These are phyloP conservation scores for Metschnikowia lochheadii DNA, from an alignment of 805 yeast genomes.

Conservation along the genomic window DNA sequence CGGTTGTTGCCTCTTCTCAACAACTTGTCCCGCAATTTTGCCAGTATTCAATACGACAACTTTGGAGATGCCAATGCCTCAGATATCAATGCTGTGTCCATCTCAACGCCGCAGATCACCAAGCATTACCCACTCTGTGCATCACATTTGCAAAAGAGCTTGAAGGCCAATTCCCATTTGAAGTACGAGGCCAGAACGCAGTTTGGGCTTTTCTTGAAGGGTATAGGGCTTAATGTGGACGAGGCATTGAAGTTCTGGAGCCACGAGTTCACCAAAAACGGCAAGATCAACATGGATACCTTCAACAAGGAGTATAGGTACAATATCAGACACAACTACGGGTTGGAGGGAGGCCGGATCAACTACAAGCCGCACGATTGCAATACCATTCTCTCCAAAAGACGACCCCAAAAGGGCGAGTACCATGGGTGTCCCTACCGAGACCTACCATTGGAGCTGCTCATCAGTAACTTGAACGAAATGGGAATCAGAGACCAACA, in stretches of 20 bases:
- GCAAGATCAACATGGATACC: conserved; percentile 57
- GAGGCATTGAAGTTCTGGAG: conserved; percentile 89
- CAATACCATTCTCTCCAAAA: conserved; percentile 65
- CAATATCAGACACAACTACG: conserved; percentile 85
- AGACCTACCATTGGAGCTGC: conserved; percentile 62
- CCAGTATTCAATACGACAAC: conserved; percentile 49
- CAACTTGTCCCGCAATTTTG: conserved; percentile 59
- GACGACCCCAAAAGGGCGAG: conserved; percentile 64
- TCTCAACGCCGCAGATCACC: conserved; percentile 50
- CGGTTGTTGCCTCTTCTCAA: conserved; percentile 78
- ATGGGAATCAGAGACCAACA: conserved; percentile 64
- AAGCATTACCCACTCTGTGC: conserved; percentile 84
- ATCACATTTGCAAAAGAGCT: conserved; percentile 57
- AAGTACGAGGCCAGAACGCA: conserved; percentile 84
- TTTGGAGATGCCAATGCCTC: conserved; percentile 37
- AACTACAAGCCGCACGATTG: conserved; percentile 88
- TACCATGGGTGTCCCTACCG: conserved; percentile 93
- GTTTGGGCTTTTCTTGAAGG: conserved; percentile 77
- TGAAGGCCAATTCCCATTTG: conserved; percentile 63
- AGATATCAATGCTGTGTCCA: conserved; percentile 57
- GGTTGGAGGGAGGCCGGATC: conserved; percentile 84
- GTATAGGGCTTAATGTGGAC: conserved; percentile 81
- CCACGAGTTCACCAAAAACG: conserved; percentile 55
- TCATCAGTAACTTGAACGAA: conserved; percentile 50
- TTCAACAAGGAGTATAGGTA: conserved; percentile 87